These are phyloP conservation scores for Fusarium subglutinans DNA, from an alignment of 2,329 filamentous ascomycete genomes.

Conservation along the genomic window DNA sequence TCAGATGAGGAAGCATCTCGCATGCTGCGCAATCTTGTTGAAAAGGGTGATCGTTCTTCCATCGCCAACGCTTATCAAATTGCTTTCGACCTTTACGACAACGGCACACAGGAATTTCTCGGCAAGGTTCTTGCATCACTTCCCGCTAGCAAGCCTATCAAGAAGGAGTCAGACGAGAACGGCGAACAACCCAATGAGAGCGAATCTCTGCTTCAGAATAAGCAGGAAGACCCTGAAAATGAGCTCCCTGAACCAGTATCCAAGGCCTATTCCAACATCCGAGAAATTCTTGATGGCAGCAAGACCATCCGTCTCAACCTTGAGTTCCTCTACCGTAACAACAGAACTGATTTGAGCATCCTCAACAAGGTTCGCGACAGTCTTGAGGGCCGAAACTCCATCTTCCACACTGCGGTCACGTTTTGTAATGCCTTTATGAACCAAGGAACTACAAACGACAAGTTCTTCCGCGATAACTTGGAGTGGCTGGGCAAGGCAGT, in stretches of 20 bases:
- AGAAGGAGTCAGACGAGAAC: conserved; percentile 56
- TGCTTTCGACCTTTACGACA: conserved; percentile 97
- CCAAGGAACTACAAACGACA: conserved; percentile 96
- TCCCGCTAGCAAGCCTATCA: conserved; percentile 62
- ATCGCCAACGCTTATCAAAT: conserved; percentile 94
- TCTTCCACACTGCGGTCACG: conserved; percentile 97
- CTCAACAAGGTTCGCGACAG: conserved; percentile 97
- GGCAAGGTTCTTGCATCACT: conserved; percentile 87
- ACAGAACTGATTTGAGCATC: conserved; percentile 90
- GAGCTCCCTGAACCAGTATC: conserved; percentile 61
- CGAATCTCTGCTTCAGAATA: conserved; percentile 59
- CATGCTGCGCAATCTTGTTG: conserved; percentile 84
- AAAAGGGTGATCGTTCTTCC: conserved; percentile 79
- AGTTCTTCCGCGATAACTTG: conserved; percentile 97
- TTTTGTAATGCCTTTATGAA: conserved; percentile 99
- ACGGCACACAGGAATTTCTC: conserved; percentile 96
- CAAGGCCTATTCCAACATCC: conserved; percentile 70
- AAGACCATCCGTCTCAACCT: conserved; percentile 95
- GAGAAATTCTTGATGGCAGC: conserved; percentile 81
- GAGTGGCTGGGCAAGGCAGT: conserved; percentile 98
- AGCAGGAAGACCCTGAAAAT: conserved; percentile 65
- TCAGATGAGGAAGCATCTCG: conserved; percentile 89
- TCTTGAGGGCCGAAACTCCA: conserved; percentile 93
- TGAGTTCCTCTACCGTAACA: conserved; percentile 95
- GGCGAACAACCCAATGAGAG: conserved; percentile 55